phyloP scores from a whole-genome alignment of 2,329 filamentous ascomycete genomes.

The Madurella fahalii region DNA sequence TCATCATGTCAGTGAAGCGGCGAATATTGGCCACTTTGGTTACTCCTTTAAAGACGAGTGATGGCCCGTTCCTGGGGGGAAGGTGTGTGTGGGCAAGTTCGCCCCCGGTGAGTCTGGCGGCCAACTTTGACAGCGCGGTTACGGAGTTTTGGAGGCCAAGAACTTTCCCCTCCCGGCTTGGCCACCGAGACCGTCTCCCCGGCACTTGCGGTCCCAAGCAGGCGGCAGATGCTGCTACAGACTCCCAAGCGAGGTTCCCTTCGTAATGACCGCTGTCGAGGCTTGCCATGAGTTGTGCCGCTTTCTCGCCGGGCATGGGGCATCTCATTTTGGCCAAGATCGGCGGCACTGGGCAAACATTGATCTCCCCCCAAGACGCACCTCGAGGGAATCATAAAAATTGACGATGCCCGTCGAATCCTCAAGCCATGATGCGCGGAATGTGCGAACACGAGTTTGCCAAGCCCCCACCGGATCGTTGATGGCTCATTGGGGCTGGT shows the following conservation, averaged over 20 bases:
- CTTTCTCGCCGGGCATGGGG: neutral
- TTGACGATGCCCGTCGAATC: neutral
- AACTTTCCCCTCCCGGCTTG: slow-evolving; percentile 7
- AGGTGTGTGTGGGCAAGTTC: too few relatives aligned
- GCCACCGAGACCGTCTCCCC: slow-evolving; percentile 13
- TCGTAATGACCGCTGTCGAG: neutral
- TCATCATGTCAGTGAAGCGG: too few relatives aligned
- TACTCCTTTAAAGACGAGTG: too few relatives aligned
- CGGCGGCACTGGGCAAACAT: too few relatives aligned
- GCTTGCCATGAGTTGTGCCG: neutral
- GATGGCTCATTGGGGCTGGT: neutral
- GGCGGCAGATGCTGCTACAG: slow-evolving; percentile 2
- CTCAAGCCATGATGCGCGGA: too few relatives aligned
- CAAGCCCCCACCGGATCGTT: slow-evolving; percentile 1
- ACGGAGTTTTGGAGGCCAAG: neutral
- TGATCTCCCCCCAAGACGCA: too few relatives aligned
- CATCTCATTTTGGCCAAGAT: too few relatives aligned
- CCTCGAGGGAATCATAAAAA: neutral
- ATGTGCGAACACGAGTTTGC: neutral
- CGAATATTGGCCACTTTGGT: too few relatives aligned
- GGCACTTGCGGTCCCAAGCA: slow-evolving; percentile 20
- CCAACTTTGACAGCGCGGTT: neutral
- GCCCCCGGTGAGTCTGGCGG: too few relatives aligned
- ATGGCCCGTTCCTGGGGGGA: too few relatives aligned
- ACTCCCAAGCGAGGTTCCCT: slow-evolving; percentile 16